These are phyloP conservation scores for Priceomyces castillae DNA, from an alignment of 805 yeast genomes.

Conservation along the genomic window DNA sequence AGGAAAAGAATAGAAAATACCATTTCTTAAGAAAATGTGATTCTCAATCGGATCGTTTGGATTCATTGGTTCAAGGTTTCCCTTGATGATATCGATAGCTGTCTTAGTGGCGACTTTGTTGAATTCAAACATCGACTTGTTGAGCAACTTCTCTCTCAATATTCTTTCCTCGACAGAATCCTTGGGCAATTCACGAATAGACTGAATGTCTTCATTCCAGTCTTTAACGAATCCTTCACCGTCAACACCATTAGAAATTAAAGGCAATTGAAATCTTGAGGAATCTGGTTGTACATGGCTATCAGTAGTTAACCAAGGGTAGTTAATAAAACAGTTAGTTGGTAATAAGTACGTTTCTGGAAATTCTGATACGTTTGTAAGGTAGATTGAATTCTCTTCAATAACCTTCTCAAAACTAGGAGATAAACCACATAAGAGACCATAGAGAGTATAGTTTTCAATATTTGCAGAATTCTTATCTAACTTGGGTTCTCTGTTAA, in stretches of 20 bases:
- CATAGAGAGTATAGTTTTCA: conserved; percentile 52
- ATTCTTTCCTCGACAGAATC: conserved; percentile 61
- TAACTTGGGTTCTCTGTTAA: conserved; percentile 60
- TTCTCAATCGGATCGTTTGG: conserved; percentile 64
- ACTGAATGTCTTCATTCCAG: conserved; percentile 90
- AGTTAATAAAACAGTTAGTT: conserved; percentile 54
- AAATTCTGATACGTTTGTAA: conserved; percentile 37
- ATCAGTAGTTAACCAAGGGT: conserved; percentile 73
- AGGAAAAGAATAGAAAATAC: conserved; percentile 83
- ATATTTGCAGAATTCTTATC: conserved; percentile 28
- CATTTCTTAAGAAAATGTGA: conserved; percentile 73
- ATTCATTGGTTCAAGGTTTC: conserved; percentile 74
- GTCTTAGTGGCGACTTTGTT: conserved; percentile 73
- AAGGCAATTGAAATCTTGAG: conserved; percentile 56
- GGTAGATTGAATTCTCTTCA: conserved; percentile 46
- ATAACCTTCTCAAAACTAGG: conserved; percentile 57
- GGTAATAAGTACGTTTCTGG: conserved; percentile 63
- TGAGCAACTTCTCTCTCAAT: conserved; percentile 70
- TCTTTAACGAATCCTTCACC: conserved; percentile 63
- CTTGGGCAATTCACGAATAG: conserved; percentile 68
- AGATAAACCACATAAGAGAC: conserved; percentile 63
- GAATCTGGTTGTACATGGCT: conserved; percentile 46
- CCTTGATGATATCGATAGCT: conserved; percentile 71
- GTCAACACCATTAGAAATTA: conserved; percentile 54
- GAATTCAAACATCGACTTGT: conserved; percentile 73